These are phyloP conservation scores for Neopestalotiopsis clavispora DNA, from an alignment of 2,329 filamentous ascomycete genomes.

Conservation along the genomic window DNA sequence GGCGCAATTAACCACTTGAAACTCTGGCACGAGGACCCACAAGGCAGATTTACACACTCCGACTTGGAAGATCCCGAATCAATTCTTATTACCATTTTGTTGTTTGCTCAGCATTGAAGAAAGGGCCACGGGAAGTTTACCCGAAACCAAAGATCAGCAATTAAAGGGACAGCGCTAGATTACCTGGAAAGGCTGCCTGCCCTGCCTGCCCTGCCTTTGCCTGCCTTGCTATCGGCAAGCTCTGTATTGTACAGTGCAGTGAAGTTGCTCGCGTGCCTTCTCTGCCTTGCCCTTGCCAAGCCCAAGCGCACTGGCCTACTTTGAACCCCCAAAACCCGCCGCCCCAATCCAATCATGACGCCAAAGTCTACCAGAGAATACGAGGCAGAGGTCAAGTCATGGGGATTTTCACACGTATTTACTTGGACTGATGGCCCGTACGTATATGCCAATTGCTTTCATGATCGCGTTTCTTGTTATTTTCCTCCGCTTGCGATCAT, in stretches of 20 bases:
- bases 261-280: background rate
- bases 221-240: too few species aligned
- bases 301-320: too few species aligned
- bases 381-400: slow-evolving; percentile 67
- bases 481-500: too few species aligned
- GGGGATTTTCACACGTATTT: slow-evolving; percentile 73
- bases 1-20: background rate
- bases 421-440: slow-evolving; percentile 76
- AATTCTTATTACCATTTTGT: too few species aligned
- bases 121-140: background rate
- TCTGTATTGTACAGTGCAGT: background rate
- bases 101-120: background rate
- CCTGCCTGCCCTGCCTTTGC: background rate
- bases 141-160: background rate
- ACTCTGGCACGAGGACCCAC: background rate
- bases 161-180: background rate
- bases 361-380: slow-evolving; percentile 31
- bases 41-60: background rate
- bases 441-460: slow-evolving; percentile 31
- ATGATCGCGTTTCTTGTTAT: background rate
- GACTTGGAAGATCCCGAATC: too few species aligned
- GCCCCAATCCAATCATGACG: background rate
- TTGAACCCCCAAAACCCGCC: background rate
- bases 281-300: background rate
- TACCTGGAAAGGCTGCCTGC: background rate